phyloP scores from a whole-genome alignment of 768 basidiomycete genomes.

The Termitomyces sp. region DNA sequence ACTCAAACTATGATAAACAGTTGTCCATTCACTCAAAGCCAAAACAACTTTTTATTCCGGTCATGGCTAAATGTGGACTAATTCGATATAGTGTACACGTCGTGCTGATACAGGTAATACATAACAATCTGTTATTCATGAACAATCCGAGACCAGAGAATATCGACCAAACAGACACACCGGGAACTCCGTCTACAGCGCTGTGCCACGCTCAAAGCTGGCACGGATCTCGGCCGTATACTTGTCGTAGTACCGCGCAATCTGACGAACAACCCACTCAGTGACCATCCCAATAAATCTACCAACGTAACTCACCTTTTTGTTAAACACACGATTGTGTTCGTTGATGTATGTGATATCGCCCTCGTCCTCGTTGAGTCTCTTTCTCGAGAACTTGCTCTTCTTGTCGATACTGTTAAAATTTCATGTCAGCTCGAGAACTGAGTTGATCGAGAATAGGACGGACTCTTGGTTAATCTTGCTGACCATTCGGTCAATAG shows the following conservation, averaged over 20 bases:
- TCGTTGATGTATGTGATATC: constrained; percentile 99
- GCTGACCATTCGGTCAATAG: constrained; percentile 84
- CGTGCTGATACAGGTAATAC: background rate
- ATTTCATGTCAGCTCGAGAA: constrained; percentile 1
- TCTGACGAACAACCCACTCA: constrained; percentile 35
- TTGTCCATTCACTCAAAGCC: background rate
- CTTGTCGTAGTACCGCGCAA: constrained; percentile 94
- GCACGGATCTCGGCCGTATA: constrained; percentile 95
- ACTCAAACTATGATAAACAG: background rate
- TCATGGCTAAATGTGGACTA: background rate
- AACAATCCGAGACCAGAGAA: background rate
- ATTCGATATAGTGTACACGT: background rate
- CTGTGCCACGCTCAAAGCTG: constrained; percentile 97
- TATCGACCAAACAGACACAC: background rate
- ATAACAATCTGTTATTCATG: background rate
- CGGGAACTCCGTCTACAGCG: constrained; percentile 45
- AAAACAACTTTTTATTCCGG: background rate
- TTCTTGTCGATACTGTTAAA: constrained; percentile 76
- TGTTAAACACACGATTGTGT: constrained; percentile 96
- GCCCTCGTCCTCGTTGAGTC: constrained; percentile 85
- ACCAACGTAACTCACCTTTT: constrained; percentile 54
- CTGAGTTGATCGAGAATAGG: background rate
- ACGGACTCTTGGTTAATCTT: constrained; percentile 94
- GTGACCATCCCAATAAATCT: background rate
- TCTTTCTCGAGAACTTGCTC: constrained; percentile 84